Conservation (phyloP, 352 stramenopile genomes). For the Globisporangium iwayamae region DNA sequence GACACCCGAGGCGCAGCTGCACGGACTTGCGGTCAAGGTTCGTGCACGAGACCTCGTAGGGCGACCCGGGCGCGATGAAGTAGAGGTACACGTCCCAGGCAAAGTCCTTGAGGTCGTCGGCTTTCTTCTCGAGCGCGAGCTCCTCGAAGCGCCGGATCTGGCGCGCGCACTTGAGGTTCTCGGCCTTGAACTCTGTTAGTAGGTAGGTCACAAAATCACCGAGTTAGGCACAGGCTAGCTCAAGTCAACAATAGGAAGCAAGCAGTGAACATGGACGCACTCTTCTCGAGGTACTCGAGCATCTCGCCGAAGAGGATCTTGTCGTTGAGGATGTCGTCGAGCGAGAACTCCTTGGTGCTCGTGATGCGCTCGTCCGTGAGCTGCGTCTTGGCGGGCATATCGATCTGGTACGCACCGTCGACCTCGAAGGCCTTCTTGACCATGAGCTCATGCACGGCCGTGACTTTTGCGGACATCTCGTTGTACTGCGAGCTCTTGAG, state of each 20-base stretch:
- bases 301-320: constrained; percentile 83
- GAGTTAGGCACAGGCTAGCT: neutral
- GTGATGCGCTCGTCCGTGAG: constrained; percentile 62
- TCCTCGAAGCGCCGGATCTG: constrained; percentile 81
- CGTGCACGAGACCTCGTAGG: constrained; percentile 80
- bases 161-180: constrained; percentile 81
- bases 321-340: constrained; percentile 81
- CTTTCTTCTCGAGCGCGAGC: constrained; percentile 61
- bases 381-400: constrained; percentile 45
- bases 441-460: constrained; percentile 49
- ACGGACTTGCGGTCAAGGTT: constrained; percentile 81
- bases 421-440: constrained; percentile 62
- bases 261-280: constrained; percentile 24
- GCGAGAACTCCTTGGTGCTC: constrained; percentile 47
- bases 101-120: constrained; percentile 77
- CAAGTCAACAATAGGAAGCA: neutral
- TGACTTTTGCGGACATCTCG: constrained; percentile 65
- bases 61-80: constrained; percentile 71
- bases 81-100: constrained; percentile 81
- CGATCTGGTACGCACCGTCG: constrained; percentile 67
- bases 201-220: neutral
- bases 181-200: constrained; percentile 70
- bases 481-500: constrained; percentile 77
- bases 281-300: constrained; percentile 85
- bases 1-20: constrained; percentile 74